Conservation (phyloP, 805 yeast genomes). For the Candida morakotiae region DNA sequence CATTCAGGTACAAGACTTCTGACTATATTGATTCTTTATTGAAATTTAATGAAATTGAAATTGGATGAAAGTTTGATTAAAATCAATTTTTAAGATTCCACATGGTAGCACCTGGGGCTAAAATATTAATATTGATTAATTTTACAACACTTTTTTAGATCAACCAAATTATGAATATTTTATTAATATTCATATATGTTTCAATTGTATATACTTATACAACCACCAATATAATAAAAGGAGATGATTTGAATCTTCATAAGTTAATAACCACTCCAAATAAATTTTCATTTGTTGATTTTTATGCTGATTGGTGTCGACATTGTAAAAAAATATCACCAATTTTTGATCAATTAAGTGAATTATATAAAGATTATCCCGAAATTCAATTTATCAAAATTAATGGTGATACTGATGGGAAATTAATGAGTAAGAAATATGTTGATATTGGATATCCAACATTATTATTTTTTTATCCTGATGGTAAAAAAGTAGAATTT, state of each 20-base stretch:
- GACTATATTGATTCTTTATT: no score
- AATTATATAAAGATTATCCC: conserved; percentile 20
- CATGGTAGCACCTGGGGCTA: no score
- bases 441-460: conserved; percentile 66
- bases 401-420: conserved; percentile 55
- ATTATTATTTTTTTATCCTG: conserved; percentile 52
- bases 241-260: conserved; percentile 49
- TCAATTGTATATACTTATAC: conserved; percentile 6
- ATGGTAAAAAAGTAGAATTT: conserved; percentile 39
- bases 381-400: conserved; percentile 50
- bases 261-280: conserved; percentile 54
- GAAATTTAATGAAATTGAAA: no score
- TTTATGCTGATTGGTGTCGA: conserved; percentile 70
- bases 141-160: no score
- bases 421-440: conserved; percentile 45
- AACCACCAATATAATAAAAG: conserved; percentile 29
- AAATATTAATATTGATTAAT: no score
- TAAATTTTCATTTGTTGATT: conserved; percentile 41
- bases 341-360: conserved; percentile 34
- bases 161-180: neutral
- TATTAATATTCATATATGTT: neutral
- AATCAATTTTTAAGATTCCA: no score
- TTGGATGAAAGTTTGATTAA: no score
- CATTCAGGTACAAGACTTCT: no score
- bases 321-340: conserved; percentile 63